A percentile compares a stretch with the other conserved stretches of the same genome.
Evolutionary conservation across 176 grass and related monocot species (phyloP).

Genomic region (Musa beccarii): DNA sequence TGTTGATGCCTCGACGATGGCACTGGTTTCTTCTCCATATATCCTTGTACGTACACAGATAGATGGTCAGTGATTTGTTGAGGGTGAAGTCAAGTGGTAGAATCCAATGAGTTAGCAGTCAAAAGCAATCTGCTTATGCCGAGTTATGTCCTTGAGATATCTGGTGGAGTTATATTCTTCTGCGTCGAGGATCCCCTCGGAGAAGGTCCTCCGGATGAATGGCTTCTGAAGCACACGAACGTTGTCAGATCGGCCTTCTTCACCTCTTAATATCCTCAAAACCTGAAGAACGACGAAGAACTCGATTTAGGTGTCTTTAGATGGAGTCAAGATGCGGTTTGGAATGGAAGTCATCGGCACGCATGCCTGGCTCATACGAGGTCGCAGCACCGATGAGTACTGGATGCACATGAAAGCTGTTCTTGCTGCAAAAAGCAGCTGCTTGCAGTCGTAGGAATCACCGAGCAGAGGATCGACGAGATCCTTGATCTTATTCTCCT

Average conservation of each 20-base stretch:
- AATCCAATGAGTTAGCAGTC: slow-evolving; percentile 21
- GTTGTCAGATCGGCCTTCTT: background rate
- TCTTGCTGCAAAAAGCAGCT: slow-evolving; percentile 25
- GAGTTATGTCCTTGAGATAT: slow-evolving; percentile 35
- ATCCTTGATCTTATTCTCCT: slow-evolving; percentile 16
- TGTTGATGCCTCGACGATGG: too few species aligned
- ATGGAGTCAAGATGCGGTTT: background rate
- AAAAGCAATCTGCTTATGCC: slow-evolving; percentile 42
- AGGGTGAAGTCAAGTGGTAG: too few species aligned
- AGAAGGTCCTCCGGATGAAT: background rate
- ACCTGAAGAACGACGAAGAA: slow-evolving; percentile 17
- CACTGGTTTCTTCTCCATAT: too few species aligned
- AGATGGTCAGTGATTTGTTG: too few species aligned
- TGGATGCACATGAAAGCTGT: slow-evolving; percentile 43
- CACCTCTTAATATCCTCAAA: slow-evolving; percentile 20
- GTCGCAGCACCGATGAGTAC: slow-evolving; percentile 24
- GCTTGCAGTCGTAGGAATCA: slow-evolving; percentile 33
- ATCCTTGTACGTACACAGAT: too few species aligned
- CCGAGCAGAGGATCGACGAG: slow-evolving; percentile 46
- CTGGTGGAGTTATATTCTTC: slow-evolving; percentile 26
- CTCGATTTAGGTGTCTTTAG: background rate
- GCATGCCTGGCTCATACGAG: slow-evolving; percentile 53
- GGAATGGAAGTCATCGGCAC: background rate
- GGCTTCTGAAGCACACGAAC: background rate
- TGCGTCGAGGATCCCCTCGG: slow-evolving; percentile 10